These are phyloP conservation scores for Neonectria sp. DNA, from an alignment of 2,329 filamentous ascomycete species.

Conservation along the genomic window DNA sequence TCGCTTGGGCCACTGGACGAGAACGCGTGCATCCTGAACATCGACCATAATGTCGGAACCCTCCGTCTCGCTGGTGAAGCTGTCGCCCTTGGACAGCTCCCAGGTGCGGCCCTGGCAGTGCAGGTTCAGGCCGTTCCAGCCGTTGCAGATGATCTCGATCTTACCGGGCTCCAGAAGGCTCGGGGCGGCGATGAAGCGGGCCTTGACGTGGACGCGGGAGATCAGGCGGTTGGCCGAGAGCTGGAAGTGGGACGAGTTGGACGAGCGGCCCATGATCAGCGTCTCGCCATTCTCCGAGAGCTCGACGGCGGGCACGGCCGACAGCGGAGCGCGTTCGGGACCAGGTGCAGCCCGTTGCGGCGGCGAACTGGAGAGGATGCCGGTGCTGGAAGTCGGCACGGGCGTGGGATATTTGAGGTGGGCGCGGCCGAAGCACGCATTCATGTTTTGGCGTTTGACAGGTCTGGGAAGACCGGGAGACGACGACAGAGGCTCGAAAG, in stretches of 20 bases:
- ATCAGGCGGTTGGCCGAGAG: slow-evolving; percentile 93
- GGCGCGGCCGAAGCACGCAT: slow-evolving; percentile 54
- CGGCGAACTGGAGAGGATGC: slow-evolving; percentile 90
- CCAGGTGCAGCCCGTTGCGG: slow-evolving; percentile 68
- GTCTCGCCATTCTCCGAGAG: slow-evolving; percentile 86
- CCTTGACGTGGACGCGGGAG: slow-evolving; percentile 93
- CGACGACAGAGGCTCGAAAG: slow-evolving; percentile 86
- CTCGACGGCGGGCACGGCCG: slow-evolving; percentile 85
- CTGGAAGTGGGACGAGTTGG: slow-evolving; percentile 95
- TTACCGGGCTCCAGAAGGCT: slow-evolving; percentile 79
- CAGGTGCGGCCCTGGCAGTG: slow-evolving; percentile 92
- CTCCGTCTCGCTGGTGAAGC: slow-evolving; percentile 91
- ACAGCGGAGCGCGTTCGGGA: slow-evolving; percentile 87
- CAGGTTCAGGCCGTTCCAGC: slow-evolving; percentile 96
- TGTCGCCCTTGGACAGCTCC: slow-evolving; percentile 89
- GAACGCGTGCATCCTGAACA: slow-evolving; percentile 91
- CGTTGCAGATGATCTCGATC: slow-evolving; percentile 91
- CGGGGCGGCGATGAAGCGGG: slow-evolving; percentile 81
- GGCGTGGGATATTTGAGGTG: slow-evolving; percentile 90
- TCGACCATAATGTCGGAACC: slow-evolving; percentile 94
- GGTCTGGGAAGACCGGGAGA: slow-evolving; percentile 80
- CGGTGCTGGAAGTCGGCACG: slow-evolving; percentile 92
- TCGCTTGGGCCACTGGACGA: slow-evolving; percentile 87
- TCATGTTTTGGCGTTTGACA: slow-evolving; percentile 74
- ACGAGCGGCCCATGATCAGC: slow-evolving; percentile 91